Evolutionary conservation across 2,329 filamentous ascomycete genomes (phyloP).

Genomic region (Colletotrichum sp.): DNA sequence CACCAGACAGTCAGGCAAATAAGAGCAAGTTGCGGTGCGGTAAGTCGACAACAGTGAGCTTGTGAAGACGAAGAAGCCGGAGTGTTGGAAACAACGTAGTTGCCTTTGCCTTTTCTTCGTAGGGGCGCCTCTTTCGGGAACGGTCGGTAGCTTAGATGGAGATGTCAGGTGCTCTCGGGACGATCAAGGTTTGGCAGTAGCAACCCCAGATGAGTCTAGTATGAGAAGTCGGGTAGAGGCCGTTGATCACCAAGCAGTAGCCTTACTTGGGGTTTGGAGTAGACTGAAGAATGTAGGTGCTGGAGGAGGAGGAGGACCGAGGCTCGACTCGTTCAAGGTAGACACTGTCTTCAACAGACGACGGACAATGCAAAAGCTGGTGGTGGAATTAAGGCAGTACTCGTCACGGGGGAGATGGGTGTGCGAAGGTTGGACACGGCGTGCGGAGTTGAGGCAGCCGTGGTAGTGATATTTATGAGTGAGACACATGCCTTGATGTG

Average conservation of each 20-base stretch:
- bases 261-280: neutral
- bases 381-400: neutral
- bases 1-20: neutral
- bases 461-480: slow-evolving; percentile 17
- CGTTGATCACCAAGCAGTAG: slow-evolving; percentile 2
- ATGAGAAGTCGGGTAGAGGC: neutral
- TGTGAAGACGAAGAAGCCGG: neutral
- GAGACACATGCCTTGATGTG: neutral
- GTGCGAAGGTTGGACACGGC: neutral
- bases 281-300: neutral
- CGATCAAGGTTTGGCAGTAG: slow-evolving; percentile 1
- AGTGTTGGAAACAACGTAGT: neutral
- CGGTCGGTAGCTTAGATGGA: neutral
- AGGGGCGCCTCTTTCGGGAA: neutral
- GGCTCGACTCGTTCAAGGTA: neutral
- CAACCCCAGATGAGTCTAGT: neutral
- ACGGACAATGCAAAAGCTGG: neutral
- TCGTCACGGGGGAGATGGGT: neutral
- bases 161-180: slow-evolving; percentile 16
- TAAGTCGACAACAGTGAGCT: neutral
- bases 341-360: neutral
- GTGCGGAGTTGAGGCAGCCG: neutral
- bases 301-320: neutral
- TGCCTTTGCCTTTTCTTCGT: neutral
- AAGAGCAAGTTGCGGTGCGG: neutral